A percentile compares a stretch with the other conserved stretches of the same genome.
These are phyloP conservation scores for Magnolia changhungtana DNA, from an alignment of 164 flowering plant genomes.

Conservation along the genomic window DNA sequence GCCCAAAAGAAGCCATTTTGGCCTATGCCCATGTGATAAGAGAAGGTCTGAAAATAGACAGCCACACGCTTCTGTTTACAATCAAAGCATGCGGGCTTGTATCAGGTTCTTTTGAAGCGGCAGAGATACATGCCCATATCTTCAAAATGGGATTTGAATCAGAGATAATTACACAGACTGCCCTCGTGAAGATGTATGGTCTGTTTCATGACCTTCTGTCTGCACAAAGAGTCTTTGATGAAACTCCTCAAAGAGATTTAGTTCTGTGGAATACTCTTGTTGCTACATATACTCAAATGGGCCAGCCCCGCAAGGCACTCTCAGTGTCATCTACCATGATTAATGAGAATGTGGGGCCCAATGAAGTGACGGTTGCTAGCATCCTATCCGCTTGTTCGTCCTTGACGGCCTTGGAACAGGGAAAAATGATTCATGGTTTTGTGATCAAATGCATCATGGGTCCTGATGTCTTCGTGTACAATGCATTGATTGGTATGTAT, in stretches of 20 bases:
- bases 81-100: slow-evolving; percentile 31
- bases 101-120: slow-evolving; percentile 14
- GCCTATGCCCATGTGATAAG: slow-evolving; percentile 29
- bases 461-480: slow-evolving; percentile 29
- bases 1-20: slow-evolving; percentile 25
- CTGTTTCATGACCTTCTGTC: slow-evolving; percentile 16
- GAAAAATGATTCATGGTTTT: slow-evolving; percentile 31
- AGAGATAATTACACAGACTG: slow-evolving; percentile 28
- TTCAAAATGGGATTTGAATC: slow-evolving; percentile 32
- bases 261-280: slow-evolving; percentile 35
- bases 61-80: slow-evolving; percentile 27
- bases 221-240: slow-evolving; percentile 30
- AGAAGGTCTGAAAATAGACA: slow-evolving; percentile 22
- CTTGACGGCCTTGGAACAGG: slow-evolving; percentile 19
- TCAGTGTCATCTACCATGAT: slow-evolving; percentile 18
- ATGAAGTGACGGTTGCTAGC: slow-evolving; percentile 30
- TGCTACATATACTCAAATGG: slow-evolving; percentile 21
- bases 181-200: slow-evolving; percentile 29
- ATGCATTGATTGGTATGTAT: slow-evolving; percentile 37
- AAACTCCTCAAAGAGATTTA: slow-evolving; percentile 29
- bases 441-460: slow-evolving; percentile 18
- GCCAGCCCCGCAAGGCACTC: slow-evolving; percentile 21
- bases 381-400: slow-evolving; percentile 36
- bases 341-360: slow-evolving; percentile 17
- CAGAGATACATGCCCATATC: slow-evolving; percentile 27